These are phyloP conservation scores for Gentiana dahurica DNA, from an alignment of 257 asterid species.

Conservation along the genomic window DNA sequence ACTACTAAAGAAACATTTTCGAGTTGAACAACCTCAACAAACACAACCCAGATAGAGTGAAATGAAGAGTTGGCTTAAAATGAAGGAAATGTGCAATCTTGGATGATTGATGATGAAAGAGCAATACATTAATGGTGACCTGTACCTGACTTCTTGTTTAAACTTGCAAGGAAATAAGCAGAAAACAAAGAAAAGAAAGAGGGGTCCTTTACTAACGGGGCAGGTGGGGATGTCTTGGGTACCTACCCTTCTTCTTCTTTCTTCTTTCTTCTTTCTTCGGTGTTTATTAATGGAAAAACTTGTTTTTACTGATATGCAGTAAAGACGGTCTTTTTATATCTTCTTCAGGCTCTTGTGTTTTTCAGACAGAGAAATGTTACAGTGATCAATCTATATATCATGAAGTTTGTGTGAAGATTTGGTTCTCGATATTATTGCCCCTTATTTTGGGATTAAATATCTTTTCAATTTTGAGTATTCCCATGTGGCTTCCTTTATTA, in stretches of 20 bases:
- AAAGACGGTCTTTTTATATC: too few species aligned
- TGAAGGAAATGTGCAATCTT: neutral
- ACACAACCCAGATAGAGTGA: conserved; percentile 6
- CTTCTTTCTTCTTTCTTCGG: neutral
- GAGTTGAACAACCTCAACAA: conserved; percentile 18
- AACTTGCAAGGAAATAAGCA: conserved; percentile 10
- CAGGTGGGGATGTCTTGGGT: neutral
- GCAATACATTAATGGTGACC: conserved; percentile 6
- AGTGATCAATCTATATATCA: too few species aligned
- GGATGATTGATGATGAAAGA: conserved; percentile 3
- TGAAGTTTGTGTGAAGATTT: too few species aligned
- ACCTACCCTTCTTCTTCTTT: conserved; percentile 3
- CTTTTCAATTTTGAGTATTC: too few species aligned
- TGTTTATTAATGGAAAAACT: too few species aligned
- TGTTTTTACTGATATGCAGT: too few species aligned
- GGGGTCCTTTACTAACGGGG: conserved; percentile 1
- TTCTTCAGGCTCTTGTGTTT: too few species aligned
- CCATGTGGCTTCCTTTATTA: too few species aligned
- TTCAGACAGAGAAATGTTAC: too few species aligned
- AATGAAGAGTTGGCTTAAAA: neutral
- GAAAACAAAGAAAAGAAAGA: conserved; percentile 2
- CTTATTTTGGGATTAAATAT: too few species aligned
- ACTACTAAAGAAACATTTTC: neutral
- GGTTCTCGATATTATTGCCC: too few species aligned
- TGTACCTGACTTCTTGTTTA: neutral